Evolutionary conservation across 257 asterid genomes (phyloP).

Genomic region (Solanum acaule): DNA sequence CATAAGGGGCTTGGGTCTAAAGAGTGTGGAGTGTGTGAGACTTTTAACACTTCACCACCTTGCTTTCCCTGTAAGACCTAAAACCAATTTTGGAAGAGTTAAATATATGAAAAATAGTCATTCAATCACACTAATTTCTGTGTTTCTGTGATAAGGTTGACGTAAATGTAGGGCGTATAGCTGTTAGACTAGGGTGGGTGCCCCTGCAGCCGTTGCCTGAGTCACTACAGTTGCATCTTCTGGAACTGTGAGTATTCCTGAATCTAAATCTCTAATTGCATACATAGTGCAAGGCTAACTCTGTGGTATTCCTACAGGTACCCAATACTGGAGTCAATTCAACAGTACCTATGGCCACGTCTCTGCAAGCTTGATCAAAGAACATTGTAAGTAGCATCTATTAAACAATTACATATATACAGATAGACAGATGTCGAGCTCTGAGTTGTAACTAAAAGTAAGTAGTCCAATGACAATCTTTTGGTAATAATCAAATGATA

Average conservation of each 20-base stretch:
- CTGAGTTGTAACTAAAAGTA: not conserved
- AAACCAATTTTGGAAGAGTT: conserved; percentile 3
- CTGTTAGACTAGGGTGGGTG: conserved; percentile 98
- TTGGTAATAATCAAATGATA: not conserved
- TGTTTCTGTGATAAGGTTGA: conserved; percentile 54
- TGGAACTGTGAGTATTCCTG: conserved; percentile 68
- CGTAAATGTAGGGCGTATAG: conserved; percentile 96
- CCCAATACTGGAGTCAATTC: conserved; percentile 46
- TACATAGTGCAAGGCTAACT: not conserved
- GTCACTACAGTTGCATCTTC: conserved; percentile 90
- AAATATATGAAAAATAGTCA: conserved; percentile 6
- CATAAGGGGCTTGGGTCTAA: conserved; percentile 87
- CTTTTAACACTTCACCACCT: conserved; percentile 98
- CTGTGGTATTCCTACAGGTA: conserved; percentile 20
- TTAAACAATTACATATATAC: not conserved
- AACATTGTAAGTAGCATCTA: conserved; percentile 24
- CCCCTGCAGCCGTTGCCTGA: conserved; percentile 98
- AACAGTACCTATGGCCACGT: conserved; percentile 47
- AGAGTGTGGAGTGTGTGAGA: conserved; percentile 96
- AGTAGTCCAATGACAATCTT: not conserved
- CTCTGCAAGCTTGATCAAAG: conserved; percentile 55
- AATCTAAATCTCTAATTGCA: not conserved
- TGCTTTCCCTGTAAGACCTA: conserved; percentile 89
- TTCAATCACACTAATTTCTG: conserved; percentile 4
- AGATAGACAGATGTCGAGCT: not conserved